Percentiles rank a stretch among this genome's conserved stretches.
These are phyloP conservation scores for Castanopsis chinensis DNA, from an alignment of 306 rosid genomes.

Conservation along the genomic window DNA sequence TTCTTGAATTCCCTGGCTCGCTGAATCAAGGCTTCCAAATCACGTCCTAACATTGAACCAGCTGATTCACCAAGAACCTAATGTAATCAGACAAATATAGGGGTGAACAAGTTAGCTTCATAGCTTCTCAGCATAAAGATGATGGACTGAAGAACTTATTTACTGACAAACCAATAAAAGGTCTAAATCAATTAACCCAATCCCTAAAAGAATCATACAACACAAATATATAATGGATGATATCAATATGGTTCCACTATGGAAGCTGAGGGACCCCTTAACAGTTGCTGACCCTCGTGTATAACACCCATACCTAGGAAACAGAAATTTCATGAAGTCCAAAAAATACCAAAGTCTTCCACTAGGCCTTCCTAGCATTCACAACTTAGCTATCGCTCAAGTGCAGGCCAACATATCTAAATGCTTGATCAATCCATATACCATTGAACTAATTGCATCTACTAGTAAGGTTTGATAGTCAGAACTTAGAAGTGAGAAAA, in stretches of 20 bases:
- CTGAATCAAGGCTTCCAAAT: slow-evolving; percentile 88
- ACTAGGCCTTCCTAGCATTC: background rate
- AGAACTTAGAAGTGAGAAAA: slow-evolving; percentile 2
- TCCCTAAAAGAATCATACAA: background rate
- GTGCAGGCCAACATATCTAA: background rate
- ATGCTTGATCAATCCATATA: background rate
- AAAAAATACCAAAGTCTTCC: background rate
- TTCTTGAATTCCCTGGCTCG: slow-evolving; percentile 89
- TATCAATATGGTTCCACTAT: background rate
- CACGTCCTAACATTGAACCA: slow-evolving; percentile 95
- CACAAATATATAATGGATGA: background rate
- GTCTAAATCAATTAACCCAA: slow-evolving; percentile 15
- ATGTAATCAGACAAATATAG: slow-evolving; percentile 12
- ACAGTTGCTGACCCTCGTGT: background rate
- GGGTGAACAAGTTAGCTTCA: slow-evolving; percentile 17
- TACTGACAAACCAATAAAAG: background rate
- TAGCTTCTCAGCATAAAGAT: slow-evolving; percentile 8
- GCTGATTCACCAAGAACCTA: slow-evolving; percentile 83
- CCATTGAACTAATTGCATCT: background rate
- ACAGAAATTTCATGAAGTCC: background rate
- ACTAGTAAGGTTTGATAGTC: background rate
- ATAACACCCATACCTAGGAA: background rate
- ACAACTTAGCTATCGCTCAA: background rate
- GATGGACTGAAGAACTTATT: background rate
- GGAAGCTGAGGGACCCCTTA: background rate